A percentile compares a stretch with the other conserved stretches of the same genome.
Evolutionary conservation across 331 rosid genomes (phyloP).

Genomic region (Acacia pycnantha): DNA sequence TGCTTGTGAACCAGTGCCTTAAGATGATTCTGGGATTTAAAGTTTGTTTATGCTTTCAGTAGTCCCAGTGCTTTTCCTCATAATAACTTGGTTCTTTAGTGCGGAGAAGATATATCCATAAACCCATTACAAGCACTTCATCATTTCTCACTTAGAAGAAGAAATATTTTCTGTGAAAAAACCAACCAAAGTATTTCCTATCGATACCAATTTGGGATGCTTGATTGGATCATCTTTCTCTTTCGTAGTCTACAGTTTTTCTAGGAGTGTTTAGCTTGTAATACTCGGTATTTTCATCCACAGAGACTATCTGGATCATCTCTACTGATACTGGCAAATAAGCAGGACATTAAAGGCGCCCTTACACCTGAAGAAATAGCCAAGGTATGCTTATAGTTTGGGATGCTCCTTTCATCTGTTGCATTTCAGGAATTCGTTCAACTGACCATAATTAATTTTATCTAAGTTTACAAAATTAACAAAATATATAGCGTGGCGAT

Average conservation of each 20-base stretch:
- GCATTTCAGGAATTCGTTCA: background rate
- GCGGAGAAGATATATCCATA: background rate
- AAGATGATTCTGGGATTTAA: background rate
- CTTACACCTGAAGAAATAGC: constrained; percentile 75
- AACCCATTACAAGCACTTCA: background rate
- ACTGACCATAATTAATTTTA: background rate
- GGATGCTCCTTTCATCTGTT: background rate
- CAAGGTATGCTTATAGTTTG: constrained; percentile 40
- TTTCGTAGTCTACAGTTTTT: background rate
- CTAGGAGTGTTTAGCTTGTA: background rate
- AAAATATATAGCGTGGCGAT: background rate
- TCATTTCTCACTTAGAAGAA: background rate
- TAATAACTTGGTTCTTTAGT: constrained; percentile 7
- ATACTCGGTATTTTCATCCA: background rate
- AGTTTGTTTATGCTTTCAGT: background rate
- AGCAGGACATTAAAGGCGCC: constrained; percentile 84
- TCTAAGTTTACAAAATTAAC: background rate
- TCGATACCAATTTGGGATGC: background rate
- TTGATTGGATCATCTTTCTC: background rate
- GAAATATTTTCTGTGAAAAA: background rate
- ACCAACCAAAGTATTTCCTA: background rate
- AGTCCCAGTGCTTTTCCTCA: background rate
- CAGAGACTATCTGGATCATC: constrained; percentile 85
- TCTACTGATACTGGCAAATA: constrained; percentile 79
- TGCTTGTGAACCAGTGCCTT: background rate